Evolutionary conservation across 257 asterid genomes (phyloP).

Genomic region (Echium plantagineum): DNA sequence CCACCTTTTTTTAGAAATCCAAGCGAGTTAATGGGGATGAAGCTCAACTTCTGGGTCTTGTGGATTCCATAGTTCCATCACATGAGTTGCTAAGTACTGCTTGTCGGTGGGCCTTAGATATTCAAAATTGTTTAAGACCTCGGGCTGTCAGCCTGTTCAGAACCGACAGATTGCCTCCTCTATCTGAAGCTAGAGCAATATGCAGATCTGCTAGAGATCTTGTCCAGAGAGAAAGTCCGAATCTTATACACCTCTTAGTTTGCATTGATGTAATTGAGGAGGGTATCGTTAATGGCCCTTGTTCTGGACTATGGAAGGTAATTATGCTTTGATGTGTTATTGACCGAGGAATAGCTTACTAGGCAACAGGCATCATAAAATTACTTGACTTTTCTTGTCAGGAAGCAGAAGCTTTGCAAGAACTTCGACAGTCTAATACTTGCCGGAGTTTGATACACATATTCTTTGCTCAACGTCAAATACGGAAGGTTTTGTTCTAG

Average conservation of each 20-base stretch:
- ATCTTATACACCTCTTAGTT: constrained; percentile 28
- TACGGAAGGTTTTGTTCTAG: constrained; percentile 28
- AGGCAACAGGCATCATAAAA: neutral
- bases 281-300: constrained; percentile 43
- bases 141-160: constrained; percentile 35
- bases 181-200: constrained; percentile 35
- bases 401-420: constrained; percentile 47
- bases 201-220: constrained; percentile 30
- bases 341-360: neutral
- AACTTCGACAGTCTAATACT: constrained; percentile 45
- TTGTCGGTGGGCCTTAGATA: constrained; percentile 48
- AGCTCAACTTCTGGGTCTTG: constrained; percentile 34
- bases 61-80: constrained; percentile 45
- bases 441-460: constrained; percentile 45
- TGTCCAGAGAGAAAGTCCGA: constrained; percentile 29
- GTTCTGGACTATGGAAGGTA: constrained; percentile 41
- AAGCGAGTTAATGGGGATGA: constrained; percentile 40
- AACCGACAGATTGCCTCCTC: constrained; percentile 39
- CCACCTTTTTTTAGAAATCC: constrained; percentile 28
- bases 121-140: constrained; percentile 30
- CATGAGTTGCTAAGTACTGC: constrained; percentile 38
- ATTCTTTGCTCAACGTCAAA: constrained; percentile 49
- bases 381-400: constrained; percentile 15
- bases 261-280: constrained; percentile 47
- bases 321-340: neutral